phyloP scores from a whole-genome alignment of 148 eudicot genomes.

The Rhododendron henanense region DNA sequence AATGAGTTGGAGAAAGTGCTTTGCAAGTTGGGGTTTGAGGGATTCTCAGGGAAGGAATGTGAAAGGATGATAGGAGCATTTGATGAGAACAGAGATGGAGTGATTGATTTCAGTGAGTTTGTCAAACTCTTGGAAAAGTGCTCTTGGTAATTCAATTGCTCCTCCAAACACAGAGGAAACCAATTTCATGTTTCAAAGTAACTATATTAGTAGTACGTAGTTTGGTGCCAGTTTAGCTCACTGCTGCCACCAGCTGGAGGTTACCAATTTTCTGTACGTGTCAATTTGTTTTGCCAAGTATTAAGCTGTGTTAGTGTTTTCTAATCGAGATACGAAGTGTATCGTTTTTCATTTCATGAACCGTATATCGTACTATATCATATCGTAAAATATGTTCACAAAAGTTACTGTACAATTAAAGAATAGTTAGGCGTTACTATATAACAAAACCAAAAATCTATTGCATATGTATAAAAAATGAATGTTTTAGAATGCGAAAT shows the following conservation, averaged over 20 bases:
- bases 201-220: background rate
- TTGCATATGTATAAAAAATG: too few relatives aligned
- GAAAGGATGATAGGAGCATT: conserved; percentile 37
- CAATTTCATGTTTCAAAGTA: background rate
- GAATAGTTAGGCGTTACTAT: background rate
- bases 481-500: too few relatives aligned
- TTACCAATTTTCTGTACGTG: too few relatives aligned
- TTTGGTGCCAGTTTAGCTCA: background rate
- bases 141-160: background rate
- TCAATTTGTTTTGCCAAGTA: background rate
- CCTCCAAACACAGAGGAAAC: background rate
- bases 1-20: conserved; percentile 42
- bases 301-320: too few relatives aligned
- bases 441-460: too few relatives aligned
- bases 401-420: background rate
- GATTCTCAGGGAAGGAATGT: conserved; percentile 29
- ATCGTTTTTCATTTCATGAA: background rate
- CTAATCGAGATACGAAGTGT: background rate
- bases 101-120: conserved; percentile 46
- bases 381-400: too few relatives aligned
- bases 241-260: background rate
- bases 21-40: conserved; percentile 30
- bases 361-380: background rate
- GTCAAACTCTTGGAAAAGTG: conserved; percentile 32
- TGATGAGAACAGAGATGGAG: conserved; percentile 49